These are phyloP conservation scores for Metschnikowia borealis DNA, from an alignment of 805 yeast genomes.

Conservation along the genomic window DNA sequence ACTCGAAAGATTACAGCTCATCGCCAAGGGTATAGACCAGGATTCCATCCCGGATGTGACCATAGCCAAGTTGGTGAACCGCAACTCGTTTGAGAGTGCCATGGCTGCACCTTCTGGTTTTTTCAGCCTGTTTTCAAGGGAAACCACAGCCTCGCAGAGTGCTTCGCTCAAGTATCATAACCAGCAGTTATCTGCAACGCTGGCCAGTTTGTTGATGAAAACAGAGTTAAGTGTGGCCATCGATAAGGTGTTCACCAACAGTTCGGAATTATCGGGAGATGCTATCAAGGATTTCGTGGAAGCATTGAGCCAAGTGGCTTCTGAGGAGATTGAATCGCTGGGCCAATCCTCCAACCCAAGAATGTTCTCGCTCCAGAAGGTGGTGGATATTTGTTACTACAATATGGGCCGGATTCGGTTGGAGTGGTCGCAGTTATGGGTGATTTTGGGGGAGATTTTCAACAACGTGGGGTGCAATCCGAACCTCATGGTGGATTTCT, in stretches of 20 bases:
- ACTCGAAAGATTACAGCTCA: constrained; percentile 82
- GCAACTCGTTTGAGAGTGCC: constrained; percentile 44
- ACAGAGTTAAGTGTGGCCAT: constrained; percentile 74
- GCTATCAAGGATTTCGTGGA: constrained; percentile 84
- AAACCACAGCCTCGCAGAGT: constrained; percentile 54
- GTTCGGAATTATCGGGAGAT: constrained; percentile 72
- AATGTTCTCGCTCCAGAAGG: constrained; percentile 87
- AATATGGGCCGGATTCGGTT: constrained; percentile 94
- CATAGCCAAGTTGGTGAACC: constrained; percentile 62
- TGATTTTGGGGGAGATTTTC: constrained; percentile 85
- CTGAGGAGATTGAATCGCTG: constrained; percentile 87
- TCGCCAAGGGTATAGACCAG: constrained; percentile 83
- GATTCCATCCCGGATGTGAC: constrained; percentile 81
- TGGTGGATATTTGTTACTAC: constrained; percentile 96
- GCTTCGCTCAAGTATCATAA: constrained; percentile 70
- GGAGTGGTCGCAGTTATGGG: constrained; percentile 96
- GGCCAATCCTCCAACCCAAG: constrained; percentile 81
- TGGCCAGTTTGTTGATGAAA: constrained; percentile 54
- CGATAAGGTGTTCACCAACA: constrained; percentile 83
- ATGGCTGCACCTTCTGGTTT: constrained; percentile 43
- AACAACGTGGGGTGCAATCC: constrained; percentile 78
- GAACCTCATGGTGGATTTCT: constrained; percentile 72
- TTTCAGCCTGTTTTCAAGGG: constrained; percentile 53
- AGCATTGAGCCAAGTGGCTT: constrained; percentile 80
- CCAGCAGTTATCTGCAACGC: constrained; percentile 58